Evolutionary conservation across 1,139 yeast genomes (phyloP).

Genomic region (Yamadazyma blattariae): DNA sequence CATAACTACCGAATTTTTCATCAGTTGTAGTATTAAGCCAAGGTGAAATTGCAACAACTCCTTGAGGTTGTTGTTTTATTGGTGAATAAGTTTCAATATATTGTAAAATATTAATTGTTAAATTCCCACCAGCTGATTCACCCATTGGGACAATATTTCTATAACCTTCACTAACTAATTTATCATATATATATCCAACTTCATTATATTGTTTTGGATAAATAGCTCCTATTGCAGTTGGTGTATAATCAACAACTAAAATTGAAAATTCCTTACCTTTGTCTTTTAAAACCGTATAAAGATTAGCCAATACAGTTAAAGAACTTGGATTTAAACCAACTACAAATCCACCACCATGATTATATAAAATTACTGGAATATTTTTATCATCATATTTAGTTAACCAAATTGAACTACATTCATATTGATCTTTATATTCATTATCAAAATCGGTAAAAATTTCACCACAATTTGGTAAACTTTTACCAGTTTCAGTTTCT

Average conservation of each 20-base stretch:
- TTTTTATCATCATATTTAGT: neutral
- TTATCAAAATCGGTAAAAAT: neutral
- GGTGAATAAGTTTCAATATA: constrained; percentile 2
- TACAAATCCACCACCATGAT: constrained; percentile 48
- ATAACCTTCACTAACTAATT: constrained; percentile 26
- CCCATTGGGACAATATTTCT: constrained; percentile 33
- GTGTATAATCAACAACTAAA: constrained; percentile 38
- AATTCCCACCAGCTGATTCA: constrained; percentile 46
- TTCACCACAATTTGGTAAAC: constrained; percentile 1
- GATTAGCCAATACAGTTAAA: constrained; percentile 20
- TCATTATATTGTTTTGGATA: constrained; percentile 41
- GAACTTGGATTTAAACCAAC: constrained; percentile 26
- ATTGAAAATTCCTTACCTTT: constrained; percentile 18
- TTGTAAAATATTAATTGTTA: constrained; percentile 22
- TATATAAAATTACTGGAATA: constrained; percentile 14
- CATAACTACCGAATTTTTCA: constrained; percentile 3
- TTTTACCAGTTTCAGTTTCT: no score
- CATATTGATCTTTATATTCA: constrained; percentile 1
- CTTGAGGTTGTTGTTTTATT: constrained; percentile 5
- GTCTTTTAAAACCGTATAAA: constrained; percentile 12
- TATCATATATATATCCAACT: constrained; percentile 23
- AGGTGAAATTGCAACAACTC: constrained; percentile 8
- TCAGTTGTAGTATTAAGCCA: constrained; percentile 7
- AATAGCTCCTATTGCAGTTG: constrained; percentile 20
- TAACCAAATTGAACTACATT: constrained; percentile 5